These are phyloP conservation scores for Inga laurina DNA, from an alignment of 306 rosid genomes.

Conservation along the genomic window DNA sequence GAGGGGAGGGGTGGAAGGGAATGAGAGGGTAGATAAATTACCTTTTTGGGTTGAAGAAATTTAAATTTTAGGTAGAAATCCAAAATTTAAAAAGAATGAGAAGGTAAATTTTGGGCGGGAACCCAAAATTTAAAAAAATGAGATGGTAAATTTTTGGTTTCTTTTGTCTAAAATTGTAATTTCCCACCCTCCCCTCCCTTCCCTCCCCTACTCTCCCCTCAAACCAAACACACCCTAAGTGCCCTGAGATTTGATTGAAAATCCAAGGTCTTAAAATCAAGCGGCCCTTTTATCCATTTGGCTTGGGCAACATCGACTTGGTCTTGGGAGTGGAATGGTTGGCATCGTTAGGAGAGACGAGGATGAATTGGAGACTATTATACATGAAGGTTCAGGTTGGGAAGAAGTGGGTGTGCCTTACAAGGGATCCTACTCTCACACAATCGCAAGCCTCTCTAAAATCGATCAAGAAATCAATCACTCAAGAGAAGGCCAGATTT, in stretches of 20 bases:
- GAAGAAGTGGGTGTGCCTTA: not conserved
- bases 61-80: too few relatives aligned
- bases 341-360: not conserved
- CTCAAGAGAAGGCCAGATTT: fast-evolving
- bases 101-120: too few relatives aligned
- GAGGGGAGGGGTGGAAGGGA: too few relatives aligned
- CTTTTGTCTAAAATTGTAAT: too few relatives aligned
- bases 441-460: fast-evolving
- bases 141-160: too few relatives aligned
- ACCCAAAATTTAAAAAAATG: too few relatives aligned
- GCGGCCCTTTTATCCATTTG: not conserved
- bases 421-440: not conserved
- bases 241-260: not conserved
- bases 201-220: too few relatives aligned
- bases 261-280: not conserved
- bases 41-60: too few relatives aligned
- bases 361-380: not conserved
- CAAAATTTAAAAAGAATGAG: too few relatives aligned
- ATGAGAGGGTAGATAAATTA: too few relatives aligned
- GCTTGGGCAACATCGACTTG: not conserved
- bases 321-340: not conserved
- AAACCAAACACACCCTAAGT: too few relatives aligned
- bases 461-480: fast-evolving
- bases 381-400: not conserved
- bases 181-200: too few relatives aligned